phyloP scores from a whole-genome alignment of 2,329 filamentous ascomycete genomes.

The Aureobasidium leucospermi region DNA sequence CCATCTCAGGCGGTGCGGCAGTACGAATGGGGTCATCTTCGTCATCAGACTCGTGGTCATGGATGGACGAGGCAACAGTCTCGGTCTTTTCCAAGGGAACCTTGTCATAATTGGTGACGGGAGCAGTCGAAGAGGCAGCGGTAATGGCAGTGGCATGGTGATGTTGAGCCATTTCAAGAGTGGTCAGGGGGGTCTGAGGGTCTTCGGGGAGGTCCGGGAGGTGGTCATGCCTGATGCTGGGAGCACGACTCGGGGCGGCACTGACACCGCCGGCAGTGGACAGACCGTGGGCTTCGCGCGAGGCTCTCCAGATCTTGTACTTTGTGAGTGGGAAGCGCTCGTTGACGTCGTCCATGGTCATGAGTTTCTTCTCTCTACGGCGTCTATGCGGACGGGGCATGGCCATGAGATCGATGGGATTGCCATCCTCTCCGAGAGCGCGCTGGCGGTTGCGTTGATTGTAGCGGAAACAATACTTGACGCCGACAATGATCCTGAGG shows the following conservation, averaged over 20 bases:
- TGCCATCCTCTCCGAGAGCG: slow-evolving; percentile 65
- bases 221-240: slow-evolving; percentile 63
- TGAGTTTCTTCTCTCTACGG: slow-evolving; percentile 92
- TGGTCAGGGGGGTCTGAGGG: slow-evolving; percentile 22
- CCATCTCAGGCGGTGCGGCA: slow-evolving; percentile 71
- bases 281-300: slow-evolving; percentile 73
- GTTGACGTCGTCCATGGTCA: slow-evolving; percentile 99
- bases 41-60: slow-evolving; percentile 47
- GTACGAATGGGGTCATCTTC: slow-evolving; percentile 72
- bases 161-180: slow-evolving; percentile 34
- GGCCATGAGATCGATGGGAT: slow-evolving; percentile 78
- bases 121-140: slow-evolving; percentile 11
- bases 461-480: slow-evolving; percentile 98
- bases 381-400: slow-evolving; percentile 82
- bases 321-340: slow-evolving; percentile 92
- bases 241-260: slow-evolving; percentile 62
- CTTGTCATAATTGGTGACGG: slow-evolving; percentile 24
- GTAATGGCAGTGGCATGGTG: slow-evolving; percentile 39
- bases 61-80: slow-evolving; percentile 25
- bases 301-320: slow-evolving; percentile 90
- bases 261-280: slow-evolving; percentile 79
- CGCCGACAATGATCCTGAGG: slow-evolving; percentile 93
- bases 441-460: slow-evolving; percentile 86
- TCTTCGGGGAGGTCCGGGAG: slow-evolving; percentile 23
- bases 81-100: slow-evolving; percentile 26